Percentiles rank a stretch among this genome's conserved stretches.
These are phyloP conservation scores for Penicillium sp. DNA, from an alignment of 2,329 filamentous ascomycete genomes.

Conservation along the genomic window DNA sequence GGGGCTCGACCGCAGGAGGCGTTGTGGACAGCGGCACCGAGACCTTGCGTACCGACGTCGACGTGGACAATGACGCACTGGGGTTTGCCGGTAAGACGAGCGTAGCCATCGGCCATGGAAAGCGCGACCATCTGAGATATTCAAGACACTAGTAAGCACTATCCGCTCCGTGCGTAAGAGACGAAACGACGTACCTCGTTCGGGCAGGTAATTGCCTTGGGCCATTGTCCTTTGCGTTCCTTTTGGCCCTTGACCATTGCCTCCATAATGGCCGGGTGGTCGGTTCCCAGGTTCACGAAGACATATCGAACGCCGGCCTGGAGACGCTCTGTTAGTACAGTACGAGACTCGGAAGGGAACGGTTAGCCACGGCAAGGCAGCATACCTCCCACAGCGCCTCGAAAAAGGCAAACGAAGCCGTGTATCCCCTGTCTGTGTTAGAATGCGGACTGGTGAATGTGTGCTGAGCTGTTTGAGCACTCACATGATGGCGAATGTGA, in stretches of 20 bases:
- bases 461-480: neutral
- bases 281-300: constrained; percentile 54
- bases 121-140: constrained; percentile 69
- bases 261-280: constrained; percentile 71
- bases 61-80: constrained; percentile 78
- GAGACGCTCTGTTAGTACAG: neutral
- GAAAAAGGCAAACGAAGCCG: constrained; percentile 76
- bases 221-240: constrained; percentile 62
- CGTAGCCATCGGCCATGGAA: constrained; percentile 80
- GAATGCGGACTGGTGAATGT: neutral
- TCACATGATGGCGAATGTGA: neutral
- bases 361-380: constrained; percentile 22
- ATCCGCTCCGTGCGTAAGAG: constrained; percentile 7
- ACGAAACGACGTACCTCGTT: constrained; percentile 58
- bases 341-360: neutral
- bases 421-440: constrained; percentile 46
- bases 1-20: constrained; percentile 70
- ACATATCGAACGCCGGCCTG: constrained; percentile 49
- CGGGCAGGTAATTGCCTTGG: constrained; percentile 72
- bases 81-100: constrained; percentile 65
- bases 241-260: constrained; percentile 73
- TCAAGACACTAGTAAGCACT: constrained; percentile 16
- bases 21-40: constrained; percentile 76
- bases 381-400: constrained; percentile 72
- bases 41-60: constrained; percentile 75